Evolutionary conservation across 2,329 filamentous ascomycete species (phyloP), one percentile per base, ranked within the genome.

Genomic region (Colletotrichum neosansevieriae): DNA sequence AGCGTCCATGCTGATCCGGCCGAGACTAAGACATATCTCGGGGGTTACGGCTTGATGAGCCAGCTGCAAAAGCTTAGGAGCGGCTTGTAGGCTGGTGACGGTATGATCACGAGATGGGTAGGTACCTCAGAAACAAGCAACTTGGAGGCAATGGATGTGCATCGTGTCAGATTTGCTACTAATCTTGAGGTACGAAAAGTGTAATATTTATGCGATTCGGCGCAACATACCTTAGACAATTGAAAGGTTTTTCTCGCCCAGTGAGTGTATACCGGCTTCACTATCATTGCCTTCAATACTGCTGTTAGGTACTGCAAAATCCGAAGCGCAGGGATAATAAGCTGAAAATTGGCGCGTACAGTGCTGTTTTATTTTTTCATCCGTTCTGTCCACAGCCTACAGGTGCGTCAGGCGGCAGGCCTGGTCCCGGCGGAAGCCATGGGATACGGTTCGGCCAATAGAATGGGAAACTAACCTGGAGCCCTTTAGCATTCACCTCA

Each of bases 41-140:
- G 84, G 1, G 86, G 85, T 0, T 89, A 89, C 74, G 86, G 87
- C 5, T 79, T 90, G 60, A 89, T 90, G 72, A 89, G 84, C 76
- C 88, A 90, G 76, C 77, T 89, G 67, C 87, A 89, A 76, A 88
- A 88, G 77, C 81, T 90, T 66, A 82, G 88, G 58, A 84, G 82
- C 45, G 87, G 86, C 1, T 73, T 88, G 61, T 86, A 51, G 17
- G 32, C 32, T 21, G n/a, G 5, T 15, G 17, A 61, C 32, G 9
- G 1, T 50, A 10, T 53, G 11, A 44, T 57, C 29, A 53, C n/a
- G 24, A 38, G 36, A 38, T 21, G 4, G 3, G 3, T 21, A 21
- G 3, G 3, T 24, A 49, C 13, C 24, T n/a, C 15, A 24, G 36
- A n/a, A 34, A 19, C 11, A 9, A 29, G 29, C 29, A 29, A 7